Conservation (phyloP, 345 rosid genomes). For the Geranium rotundifolium region DNA sequence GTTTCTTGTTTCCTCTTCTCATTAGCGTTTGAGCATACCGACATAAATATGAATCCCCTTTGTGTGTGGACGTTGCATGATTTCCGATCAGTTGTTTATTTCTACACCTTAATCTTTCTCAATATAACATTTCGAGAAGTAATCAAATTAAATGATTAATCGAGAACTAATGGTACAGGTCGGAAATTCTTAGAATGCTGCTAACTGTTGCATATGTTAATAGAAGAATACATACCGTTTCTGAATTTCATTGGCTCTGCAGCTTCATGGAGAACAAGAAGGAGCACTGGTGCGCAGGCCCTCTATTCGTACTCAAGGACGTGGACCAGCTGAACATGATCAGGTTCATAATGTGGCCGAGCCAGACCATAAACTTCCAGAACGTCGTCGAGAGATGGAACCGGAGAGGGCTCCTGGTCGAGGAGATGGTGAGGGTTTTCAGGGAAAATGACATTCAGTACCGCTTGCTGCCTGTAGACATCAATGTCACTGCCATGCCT, state of each 20-base stretch:
- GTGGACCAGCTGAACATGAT: constrained; percentile 34
- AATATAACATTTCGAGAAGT: too few species aligned
- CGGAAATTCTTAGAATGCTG: too few species aligned
- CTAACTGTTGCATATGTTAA: too few species aligned
- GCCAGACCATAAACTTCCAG: constrained; percentile 58
- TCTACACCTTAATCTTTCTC: too few species aligned
- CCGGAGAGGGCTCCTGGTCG: constrained; percentile 47
- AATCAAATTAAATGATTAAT: too few species aligned
- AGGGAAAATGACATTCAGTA: constrained; percentile 62
- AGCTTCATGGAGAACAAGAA: constrained; percentile 55
- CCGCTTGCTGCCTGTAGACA: constrained; percentile 53
- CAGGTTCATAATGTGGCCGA: constrained; percentile 53
- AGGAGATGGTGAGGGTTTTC: constrained; percentile 58
- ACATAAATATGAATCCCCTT: too few species aligned
- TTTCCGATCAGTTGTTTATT: too few species aligned
- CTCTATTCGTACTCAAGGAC: constrained; percentile 41
- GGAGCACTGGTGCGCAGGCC: constrained; percentile 68
- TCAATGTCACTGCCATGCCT: constrained; percentile 49
- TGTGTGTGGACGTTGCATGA: too few species aligned
- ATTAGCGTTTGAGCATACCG: too few species aligned
- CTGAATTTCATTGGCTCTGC: constrained; percentile 1
- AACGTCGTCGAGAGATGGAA: constrained; percentile 49
- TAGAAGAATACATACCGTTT: too few species aligned
- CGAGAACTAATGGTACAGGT: too few species aligned
- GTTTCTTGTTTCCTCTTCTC: too few species aligned